Conservation (phyloP, 1,139 yeast species). For the Zygosaccharomyces pseudobailii region DNA sequence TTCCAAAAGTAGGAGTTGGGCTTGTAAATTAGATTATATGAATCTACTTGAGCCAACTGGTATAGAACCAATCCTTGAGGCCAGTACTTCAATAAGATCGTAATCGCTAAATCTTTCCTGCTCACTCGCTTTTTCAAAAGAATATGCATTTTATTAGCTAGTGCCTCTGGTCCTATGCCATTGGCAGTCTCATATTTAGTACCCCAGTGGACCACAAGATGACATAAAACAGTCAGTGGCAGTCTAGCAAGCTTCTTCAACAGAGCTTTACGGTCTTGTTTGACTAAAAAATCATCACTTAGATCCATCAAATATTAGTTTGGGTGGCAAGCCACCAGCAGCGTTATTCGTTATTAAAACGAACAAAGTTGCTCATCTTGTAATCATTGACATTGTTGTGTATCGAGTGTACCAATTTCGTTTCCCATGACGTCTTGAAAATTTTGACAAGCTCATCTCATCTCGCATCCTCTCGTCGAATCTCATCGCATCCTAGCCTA, state of each 20-base stretch:
- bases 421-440: constrained; percentile 8
- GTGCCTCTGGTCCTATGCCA: background rate
- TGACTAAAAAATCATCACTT: constrained; percentile 13
- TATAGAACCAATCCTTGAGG: constrained; percentile 57
- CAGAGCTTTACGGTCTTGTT: constrained; percentile 11
- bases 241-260: constrained; percentile 17
- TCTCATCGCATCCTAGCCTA: constrained; percentile 1
- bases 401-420: background rate
- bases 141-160: constrained; percentile 5
- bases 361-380: too few species aligned
- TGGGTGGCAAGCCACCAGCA: background rate
- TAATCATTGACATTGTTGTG: too few species aligned
- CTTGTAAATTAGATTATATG: constrained; percentile 55
- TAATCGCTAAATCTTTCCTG: constrained; percentile 18
- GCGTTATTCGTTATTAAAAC: background rate
- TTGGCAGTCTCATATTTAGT: constrained; percentile 15
- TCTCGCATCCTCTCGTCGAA: constrained; percentile 22
- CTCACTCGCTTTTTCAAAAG: constrained; percentile 11
- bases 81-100: constrained; percentile 54
- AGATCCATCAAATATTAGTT: constrained; percentile 6
- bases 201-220: constrained; percentile 22
- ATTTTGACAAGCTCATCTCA: constrained; percentile 20
- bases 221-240: constrained; percentile 17
- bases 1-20: constrained; percentile 54
- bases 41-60: constrained; percentile 70